phyloP scores from a whole-genome alignment of 192 early-diverging fungal species.

The Kappamyces sp. region DNA sequence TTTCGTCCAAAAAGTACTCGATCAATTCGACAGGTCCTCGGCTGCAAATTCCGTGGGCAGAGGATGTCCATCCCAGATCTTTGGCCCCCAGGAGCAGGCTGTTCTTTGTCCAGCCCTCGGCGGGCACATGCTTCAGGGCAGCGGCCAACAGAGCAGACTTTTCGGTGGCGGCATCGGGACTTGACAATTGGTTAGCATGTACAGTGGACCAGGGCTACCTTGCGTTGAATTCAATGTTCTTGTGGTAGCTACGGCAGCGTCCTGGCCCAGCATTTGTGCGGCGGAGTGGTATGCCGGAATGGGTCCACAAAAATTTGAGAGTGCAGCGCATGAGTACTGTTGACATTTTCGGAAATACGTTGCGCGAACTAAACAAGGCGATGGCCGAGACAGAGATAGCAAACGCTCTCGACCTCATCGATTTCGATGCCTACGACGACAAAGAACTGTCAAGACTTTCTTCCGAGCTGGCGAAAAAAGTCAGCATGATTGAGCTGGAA shows the following conservation, averaged over 20 bases:
- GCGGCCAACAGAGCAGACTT: slow-evolving; percentile 43
- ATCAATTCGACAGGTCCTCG: slow-evolving; percentile 65
- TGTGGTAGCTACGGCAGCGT: too few species aligned
- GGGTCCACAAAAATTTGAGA: too few species aligned
- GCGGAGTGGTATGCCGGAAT: too few species aligned
- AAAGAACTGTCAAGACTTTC: slow-evolving; percentile 35
- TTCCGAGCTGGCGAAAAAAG: slow-evolving; percentile 39
- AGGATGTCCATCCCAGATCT: slow-evolving; percentile 62
- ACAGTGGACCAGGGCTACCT: too few species aligned
- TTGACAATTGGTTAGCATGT: too few species aligned
- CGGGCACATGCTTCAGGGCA: slow-evolving; percentile 61
- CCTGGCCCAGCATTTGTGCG: too few species aligned
- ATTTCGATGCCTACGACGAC: slow-evolving; percentile 49
- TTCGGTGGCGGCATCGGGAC: too few species aligned
- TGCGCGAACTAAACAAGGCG: neutral
- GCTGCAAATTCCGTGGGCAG: slow-evolving; percentile 63
- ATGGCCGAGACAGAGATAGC: slow-evolving; percentile 1
- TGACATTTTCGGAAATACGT: too few species aligned
- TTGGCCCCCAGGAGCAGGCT: slow-evolving; percentile 59
- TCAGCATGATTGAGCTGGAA: slow-evolving; percentile 36
- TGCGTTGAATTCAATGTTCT: too few species aligned
- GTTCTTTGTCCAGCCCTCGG: slow-evolving; percentile 69
- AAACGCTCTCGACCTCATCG: slow-evolving; percentile 26
- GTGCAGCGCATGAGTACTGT: too few species aligned
- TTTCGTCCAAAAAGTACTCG: slow-evolving; percentile 66